Evolutionary conservation across 2,329 filamentous ascomycete species (phyloP).

Genomic region (Xylariaceae sp.): DNA sequence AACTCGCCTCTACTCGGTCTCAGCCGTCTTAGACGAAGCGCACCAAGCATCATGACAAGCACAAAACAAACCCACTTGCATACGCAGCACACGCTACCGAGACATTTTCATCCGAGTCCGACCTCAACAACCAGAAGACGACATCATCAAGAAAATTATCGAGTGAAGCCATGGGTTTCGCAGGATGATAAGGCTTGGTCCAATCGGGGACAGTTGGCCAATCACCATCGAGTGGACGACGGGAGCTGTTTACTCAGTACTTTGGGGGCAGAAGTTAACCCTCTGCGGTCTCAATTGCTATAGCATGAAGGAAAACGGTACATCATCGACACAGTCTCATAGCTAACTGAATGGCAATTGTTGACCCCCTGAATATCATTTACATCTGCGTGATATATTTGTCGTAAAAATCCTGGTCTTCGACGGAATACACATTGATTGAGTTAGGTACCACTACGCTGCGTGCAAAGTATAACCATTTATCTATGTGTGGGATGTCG

Average conservation of each 20-base stretch:
- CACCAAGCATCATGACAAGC: constrained; percentile 36
- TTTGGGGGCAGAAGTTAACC: constrained; percentile 8
- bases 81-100: constrained; percentile 30
- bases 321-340: constrained; percentile 19
- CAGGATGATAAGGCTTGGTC: constrained; percentile 32
- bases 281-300: constrained; percentile 15
- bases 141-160: constrained; percentile 13
- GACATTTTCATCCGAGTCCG: constrained; percentile 7
- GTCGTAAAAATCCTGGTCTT: not conserved
- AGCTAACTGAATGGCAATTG: constrained; percentile 28
- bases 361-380: constrained; percentile 11
- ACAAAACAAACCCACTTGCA: constrained; percentile 30
- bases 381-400: not conserved
- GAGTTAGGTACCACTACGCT: not conserved
- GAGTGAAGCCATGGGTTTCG: constrained; percentile 30
- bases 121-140: constrained; percentile 5
- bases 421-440: not conserved
- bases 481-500: not conserved
- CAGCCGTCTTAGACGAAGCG: constrained; percentile 33
- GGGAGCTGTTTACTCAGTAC: constrained; percentile 28
- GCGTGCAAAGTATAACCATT: not conserved
- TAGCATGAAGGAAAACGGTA: constrained; percentile 18
- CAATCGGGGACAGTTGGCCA: constrained; percentile 32
- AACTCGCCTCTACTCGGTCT: constrained; percentile 40
- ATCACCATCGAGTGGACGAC: constrained; percentile 30